These are phyloP conservation scores for Syzygium oleosum DNA, from an alignment of 345 rosid genomes.

Conservation along the genomic window DNA sequence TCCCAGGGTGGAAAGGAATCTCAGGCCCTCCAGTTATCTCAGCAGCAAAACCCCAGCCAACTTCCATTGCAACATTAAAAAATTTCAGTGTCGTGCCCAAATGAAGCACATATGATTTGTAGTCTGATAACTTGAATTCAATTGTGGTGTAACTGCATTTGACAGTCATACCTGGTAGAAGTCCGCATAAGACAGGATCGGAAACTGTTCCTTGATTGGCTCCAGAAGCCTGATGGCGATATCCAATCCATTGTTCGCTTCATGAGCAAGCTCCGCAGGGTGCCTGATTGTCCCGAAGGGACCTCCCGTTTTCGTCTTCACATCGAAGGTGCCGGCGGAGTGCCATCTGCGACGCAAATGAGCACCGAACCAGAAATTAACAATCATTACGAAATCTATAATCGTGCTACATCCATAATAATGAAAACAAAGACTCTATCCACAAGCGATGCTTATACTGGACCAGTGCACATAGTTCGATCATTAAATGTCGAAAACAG, in stretches of 20 bases:
- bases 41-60: constrained; percentile 81
- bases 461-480: not conserved
- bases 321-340: constrained; percentile 84
- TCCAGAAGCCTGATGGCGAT: constrained; percentile 69
- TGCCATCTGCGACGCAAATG: constrained; percentile 55
- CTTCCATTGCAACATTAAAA: constrained; percentile 13
- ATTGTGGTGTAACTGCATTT: not conserved
- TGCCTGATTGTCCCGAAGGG: constrained; percentile 86
- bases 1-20: constrained; percentile 82
- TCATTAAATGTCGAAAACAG: not conserved
- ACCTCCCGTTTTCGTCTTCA: constrained; percentile 67
- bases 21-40: constrained; percentile 88
- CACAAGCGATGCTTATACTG: not conserved
- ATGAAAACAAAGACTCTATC: not conserved
- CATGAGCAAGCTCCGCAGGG: constrained; percentile 58
- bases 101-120: not conserved
- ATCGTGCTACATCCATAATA: not conserved
- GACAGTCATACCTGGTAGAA: constrained; percentile 51
- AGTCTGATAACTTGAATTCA: not conserved
- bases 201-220: constrained; percentile 66
- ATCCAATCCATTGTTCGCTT: constrained; percentile 86
- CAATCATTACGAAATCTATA: not conserved
- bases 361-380: not conserved
- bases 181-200: constrained; percentile 63
- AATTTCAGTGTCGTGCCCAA: not conserved